These are phyloP conservation scores for Dactylellina cionopaga DNA, from an alignment of 2,329 filamentous ascomycete species.

Conservation along the genomic window DNA sequence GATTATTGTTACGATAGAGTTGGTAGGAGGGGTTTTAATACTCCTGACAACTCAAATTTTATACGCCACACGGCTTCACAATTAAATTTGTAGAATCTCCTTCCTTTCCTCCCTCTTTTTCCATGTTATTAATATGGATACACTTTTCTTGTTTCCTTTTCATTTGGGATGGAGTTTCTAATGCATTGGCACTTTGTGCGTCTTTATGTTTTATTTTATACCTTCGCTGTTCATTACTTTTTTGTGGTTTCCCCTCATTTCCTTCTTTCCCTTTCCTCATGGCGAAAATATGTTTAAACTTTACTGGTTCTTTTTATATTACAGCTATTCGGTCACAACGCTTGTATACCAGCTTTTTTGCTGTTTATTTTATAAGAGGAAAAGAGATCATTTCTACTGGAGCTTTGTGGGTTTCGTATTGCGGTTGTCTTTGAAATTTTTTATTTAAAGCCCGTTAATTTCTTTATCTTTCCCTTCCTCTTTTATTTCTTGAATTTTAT, in stretches of 20 bases:
- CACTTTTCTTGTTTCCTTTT: constrained; percentile 53
- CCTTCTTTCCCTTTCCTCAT: background rate
- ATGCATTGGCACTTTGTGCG: constrained; percentile 57
- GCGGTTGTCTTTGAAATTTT: constrained; percentile 10
- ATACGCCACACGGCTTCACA: constrained; percentile 54
- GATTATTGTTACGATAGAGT: constrained; percentile 11
- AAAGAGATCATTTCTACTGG: constrained; percentile 45
- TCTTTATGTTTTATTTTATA: constrained; percentile 51
- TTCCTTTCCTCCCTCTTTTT: constrained; percentile 55
- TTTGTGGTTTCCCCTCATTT: constrained; percentile 1
- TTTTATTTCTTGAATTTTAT: constrained; percentile 20
- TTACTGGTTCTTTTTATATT: background rate
- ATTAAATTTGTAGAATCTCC: constrained; percentile 47
- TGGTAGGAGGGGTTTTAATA: constrained; percentile 27
- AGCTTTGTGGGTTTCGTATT: constrained; percentile 21
- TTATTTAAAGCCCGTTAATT: constrained; percentile 28
- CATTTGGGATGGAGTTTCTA: constrained; percentile 55
- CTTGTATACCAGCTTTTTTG: background rate
- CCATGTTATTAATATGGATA: constrained; percentile 54
- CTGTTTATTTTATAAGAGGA: constrained; percentile 25
- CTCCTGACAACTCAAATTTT: constrained; percentile 53
- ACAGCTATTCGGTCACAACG: background rate
- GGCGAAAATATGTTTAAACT: background rate
- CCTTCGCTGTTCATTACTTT: constrained; percentile 52
- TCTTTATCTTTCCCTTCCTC: constrained; percentile 58